Base-by-base conservation (phyloP, 1,139 yeast species). In the Oligophagozyma castellii region DNA sequence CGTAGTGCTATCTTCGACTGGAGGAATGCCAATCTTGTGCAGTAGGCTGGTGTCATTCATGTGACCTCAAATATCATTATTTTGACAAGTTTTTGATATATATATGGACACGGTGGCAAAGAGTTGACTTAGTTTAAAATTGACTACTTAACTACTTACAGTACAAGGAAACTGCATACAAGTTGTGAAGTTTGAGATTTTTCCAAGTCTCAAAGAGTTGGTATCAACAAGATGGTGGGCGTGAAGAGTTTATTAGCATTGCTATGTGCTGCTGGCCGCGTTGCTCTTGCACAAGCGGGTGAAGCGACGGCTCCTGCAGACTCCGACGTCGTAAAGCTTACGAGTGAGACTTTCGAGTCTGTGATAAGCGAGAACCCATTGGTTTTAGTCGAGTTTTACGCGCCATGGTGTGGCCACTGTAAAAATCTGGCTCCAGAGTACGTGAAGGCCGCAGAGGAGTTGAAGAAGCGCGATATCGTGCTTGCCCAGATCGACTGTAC, bases 381-480 rank as follows among this genome's bases (percentile, higher is more conserved):
- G 44, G 93, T 84, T 15, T 65, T 89, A 44, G 89, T 94, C 22
- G 96, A 89, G 63, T 89, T 89, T 63, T 89, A 74, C 56, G 98
- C 98, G 18, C 96, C 98, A 52, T 89, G 98, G 98, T 89, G 98
- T 67, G 98, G 98, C 14, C 95, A 89, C 63, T 89, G 98, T 67
- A 84, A 89, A 67, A 72, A 72, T 36, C 67, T 89, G 43, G 96
- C 89, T 14, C 98, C 98, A 30, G 89, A 89, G 58, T 86, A 70
- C 53, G 70, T 78, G 42, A 58, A 68, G 47, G 98, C 96, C 30
- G 95, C 98, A 31, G 77, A 80, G 40, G 45, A 54, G 15, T 66
- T 89, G 51, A 69, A 68, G 41, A 73, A 66, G 28, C 59, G 77
- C 39, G 63, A 70, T 36, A 77, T 86, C 56, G 70, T 74, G 42